Evolutionary conservation across 345 rosid species (phyloP), one percentile per base, ranked within the genome.

Genomic region (Murraya koenigii): DNA sequence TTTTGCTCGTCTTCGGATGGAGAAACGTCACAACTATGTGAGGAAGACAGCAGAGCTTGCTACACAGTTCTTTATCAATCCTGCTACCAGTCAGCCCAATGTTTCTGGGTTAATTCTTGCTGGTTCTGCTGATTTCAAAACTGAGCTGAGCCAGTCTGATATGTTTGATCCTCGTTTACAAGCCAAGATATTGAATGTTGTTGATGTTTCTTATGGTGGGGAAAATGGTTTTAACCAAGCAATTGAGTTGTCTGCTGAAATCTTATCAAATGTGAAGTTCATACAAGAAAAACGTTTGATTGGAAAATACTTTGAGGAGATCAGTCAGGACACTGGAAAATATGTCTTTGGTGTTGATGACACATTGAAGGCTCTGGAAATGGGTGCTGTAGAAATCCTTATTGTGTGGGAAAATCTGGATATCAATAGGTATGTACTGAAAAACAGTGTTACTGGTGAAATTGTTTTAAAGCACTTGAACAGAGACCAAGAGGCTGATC

Each of bases 31-130:
- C 76, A 92, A 94, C 74, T 92, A 92, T 80, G 98, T 94, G 23
- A 89, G 98, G 85, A 94, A 92, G 84, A 94, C 98, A 2, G 96
- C 98, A 14, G 98, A 94, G 82, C 94, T 94, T 77, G 98, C 98
- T 69, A 94, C 97, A 2, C 98, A 94, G 85, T 92, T 91, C 79
- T 92, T 75, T 77, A 90, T 94, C 76, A 94, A 93, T 71, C 96
- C 98, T 23, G 85, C 96, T 76, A 91, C 98, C 38, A 92, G 97
- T 83, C 98, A 94, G 83, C 98, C 98, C 14, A 94, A 94, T 74
- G 98, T 94, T 65, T 41, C 98, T 2, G 98, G 98, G 38, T 75
- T 94, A 47, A 94, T 94, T 11, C 97, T 94, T 72, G 98, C 97
- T 82, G 98, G 98, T 81, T 94, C 96, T 10, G 98, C 96, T 69